Conservation (phyloP, 2,329 filamentous ascomycete genomes). For the Alternaria sp. region DNA sequence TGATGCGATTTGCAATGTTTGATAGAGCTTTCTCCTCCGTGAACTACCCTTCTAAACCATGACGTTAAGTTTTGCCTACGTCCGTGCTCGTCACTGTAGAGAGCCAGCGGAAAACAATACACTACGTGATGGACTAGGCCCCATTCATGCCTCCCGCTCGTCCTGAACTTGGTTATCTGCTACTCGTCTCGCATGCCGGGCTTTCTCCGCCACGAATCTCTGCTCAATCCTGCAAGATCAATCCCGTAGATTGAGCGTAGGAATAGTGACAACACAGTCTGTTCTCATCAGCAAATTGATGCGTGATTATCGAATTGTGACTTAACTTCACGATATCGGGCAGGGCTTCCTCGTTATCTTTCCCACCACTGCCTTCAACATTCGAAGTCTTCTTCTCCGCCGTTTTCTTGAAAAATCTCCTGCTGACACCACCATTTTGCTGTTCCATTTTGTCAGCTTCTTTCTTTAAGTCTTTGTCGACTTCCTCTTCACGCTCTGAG, state of each 20-base stretch:
- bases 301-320: background rate
- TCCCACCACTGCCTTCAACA: background rate
- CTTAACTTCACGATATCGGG: background rate
- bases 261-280: background rate
- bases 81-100: background rate
- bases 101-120: too few species aligned
- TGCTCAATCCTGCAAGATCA: background rate
- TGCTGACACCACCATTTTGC: background rate
- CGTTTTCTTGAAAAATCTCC: background rate
- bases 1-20: too few species aligned
- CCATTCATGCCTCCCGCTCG: background rate
- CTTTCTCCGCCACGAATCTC: background rate
- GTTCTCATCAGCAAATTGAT: background rate
- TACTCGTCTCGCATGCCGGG: background rate
- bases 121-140: too few species aligned
- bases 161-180: background rate
- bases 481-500: background rate
- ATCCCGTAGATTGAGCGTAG: background rate
- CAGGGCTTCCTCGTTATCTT: background rate
- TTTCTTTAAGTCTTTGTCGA: fast-evolving
- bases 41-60: background rate
- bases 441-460: background rate
- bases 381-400: background rate
- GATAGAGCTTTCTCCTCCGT: too few species aligned
- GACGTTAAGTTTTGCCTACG: background rate